These are phyloP conservation scores for Centrapalus pauciflorus DNA, from an alignment of 129 eudicot genomes.

Conservation along the genomic window DNA sequence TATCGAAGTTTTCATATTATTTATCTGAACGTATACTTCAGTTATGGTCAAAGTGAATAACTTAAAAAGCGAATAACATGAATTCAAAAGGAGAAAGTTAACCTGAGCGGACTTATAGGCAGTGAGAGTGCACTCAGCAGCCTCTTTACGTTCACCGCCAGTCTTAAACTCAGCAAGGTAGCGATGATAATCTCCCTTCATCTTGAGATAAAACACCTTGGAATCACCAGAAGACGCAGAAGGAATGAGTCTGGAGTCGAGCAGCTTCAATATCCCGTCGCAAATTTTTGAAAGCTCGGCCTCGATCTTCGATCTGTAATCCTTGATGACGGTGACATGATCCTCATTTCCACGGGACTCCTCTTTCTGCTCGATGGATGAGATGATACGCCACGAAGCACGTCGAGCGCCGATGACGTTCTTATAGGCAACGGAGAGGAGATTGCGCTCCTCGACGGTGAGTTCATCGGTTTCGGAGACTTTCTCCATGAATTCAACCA, in stretches of 20 bases:
- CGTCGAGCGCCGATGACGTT: constrained; percentile 65
- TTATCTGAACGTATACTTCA: neutral
- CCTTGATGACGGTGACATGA: constrained; percentile 50
- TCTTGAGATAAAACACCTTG: constrained; percentile 61
- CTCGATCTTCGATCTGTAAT: constrained; percentile 55
- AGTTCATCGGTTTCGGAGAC: constrained; percentile 49
- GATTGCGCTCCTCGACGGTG: constrained; percentile 49
- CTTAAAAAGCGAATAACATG: neutral
- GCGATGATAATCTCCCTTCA: constrained; percentile 68
- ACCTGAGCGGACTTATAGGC: constrained; percentile 76
- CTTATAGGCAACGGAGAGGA: constrained; percentile 57
- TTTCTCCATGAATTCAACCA: constrained; percentile 66
- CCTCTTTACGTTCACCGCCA: constrained; percentile 57
- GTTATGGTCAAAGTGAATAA: neutral
- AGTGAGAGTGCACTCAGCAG: constrained; percentile 62
- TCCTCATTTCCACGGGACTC: constrained; percentile 57
- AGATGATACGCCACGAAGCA: constrained; percentile 64
- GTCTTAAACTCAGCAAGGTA: constrained; percentile 59
- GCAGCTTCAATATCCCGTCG: constrained; percentile 54
- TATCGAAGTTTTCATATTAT: neutral
- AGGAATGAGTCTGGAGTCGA: constrained; percentile 44
- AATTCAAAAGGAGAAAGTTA: neutral
- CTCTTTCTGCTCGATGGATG: constrained; percentile 62
- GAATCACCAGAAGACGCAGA: constrained; percentile 47
- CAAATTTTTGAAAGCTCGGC: constrained; percentile 48